Conservation (phyloP, 371 early-diverging fungal species). For the Vairimorpha ceranae region DNA sequence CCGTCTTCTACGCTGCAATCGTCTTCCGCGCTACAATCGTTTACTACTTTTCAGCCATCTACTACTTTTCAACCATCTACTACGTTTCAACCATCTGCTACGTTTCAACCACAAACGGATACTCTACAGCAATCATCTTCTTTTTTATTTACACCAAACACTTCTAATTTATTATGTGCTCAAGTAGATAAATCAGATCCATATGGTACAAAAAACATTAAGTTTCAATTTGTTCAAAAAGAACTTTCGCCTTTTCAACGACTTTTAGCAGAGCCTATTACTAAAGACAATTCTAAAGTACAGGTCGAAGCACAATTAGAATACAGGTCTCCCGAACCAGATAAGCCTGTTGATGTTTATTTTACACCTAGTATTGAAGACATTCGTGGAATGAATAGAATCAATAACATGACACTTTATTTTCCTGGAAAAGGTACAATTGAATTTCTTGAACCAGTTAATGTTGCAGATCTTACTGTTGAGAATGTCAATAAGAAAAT, state of each 20-base stretch:
- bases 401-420: conserved; percentile 33
- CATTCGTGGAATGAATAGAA: conserved; percentile 11
- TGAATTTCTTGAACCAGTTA: conserved; percentile 45
- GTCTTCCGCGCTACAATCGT: too few species aligned
- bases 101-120: too few species aligned
- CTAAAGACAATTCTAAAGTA: neutral
- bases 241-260: conserved; percentile 19
- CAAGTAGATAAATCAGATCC: conserved; percentile 37
- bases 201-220: conserved; percentile 41
- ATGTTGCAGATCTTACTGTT: conserved; percentile 12
- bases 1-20: too few species aligned
- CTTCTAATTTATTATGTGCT: neutral
- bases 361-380: conserved; percentile 39
- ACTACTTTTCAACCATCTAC: neutral
- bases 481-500: conserved; percentile 35
- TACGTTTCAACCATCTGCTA: neutral
- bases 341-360: conserved; percentile 16
- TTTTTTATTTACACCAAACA: too few species aligned
- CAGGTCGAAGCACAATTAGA: conserved; percentile 2
- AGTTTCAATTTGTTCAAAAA: conserved; percentile 39
- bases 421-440: conserved; percentile 49
- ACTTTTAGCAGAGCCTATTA: conserved; percentile 17
- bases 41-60: too few species aligned
- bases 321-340: conserved; percentile 29
- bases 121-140: too few species aligned